Percentiles rank a stretch among this genome's conserved stretches.
phyloP scores from a whole-genome alignment of 139 green algal species.

The Penium margaritaceum region DNA sequence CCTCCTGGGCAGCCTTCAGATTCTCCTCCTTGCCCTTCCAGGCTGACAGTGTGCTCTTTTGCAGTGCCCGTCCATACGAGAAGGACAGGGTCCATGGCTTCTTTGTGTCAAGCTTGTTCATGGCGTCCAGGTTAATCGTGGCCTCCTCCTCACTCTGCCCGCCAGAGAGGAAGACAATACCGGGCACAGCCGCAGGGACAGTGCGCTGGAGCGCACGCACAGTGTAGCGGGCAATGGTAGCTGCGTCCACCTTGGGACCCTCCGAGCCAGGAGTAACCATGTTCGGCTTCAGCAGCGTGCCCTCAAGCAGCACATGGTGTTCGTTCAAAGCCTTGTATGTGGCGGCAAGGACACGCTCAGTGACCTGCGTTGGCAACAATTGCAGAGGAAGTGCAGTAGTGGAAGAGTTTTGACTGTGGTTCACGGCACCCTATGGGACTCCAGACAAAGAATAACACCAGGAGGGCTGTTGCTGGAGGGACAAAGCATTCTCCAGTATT shows the following conservation, averaged over 20 bases:
- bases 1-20: conserved; percentile 71
- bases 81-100: conserved; percentile 85
- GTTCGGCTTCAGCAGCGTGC: conserved; percentile 81
- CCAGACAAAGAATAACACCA: no score
- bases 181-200: conserved; percentile 75
- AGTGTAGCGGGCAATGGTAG: conserved; percentile 67
- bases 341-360: conserved; percentile 50
- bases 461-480: no score
- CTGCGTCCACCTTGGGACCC: conserved; percentile 27
- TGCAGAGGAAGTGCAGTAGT: no score
- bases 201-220: conserved; percentile 69
- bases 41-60: conserved; percentile 51
- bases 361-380: no score
- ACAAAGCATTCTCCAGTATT: no score
- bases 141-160: conserved; percentile 72
- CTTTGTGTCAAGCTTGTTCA: conserved; percentile 56
- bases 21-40: conserved; percentile 77
- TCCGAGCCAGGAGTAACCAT: conserved; percentile 70
- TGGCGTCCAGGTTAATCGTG: conserved; percentile 77
- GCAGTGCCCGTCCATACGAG: conserved; percentile 83
- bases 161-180: conserved; percentile 79
- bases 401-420: no score
- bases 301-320: conserved; percentile 61
- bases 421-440: no score
- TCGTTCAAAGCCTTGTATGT: conserved; percentile 46